Base-by-base conservation (phyloP, 2,329 filamentous ascomycete genomes). In the Sordariomycetes sp. region DNA sequence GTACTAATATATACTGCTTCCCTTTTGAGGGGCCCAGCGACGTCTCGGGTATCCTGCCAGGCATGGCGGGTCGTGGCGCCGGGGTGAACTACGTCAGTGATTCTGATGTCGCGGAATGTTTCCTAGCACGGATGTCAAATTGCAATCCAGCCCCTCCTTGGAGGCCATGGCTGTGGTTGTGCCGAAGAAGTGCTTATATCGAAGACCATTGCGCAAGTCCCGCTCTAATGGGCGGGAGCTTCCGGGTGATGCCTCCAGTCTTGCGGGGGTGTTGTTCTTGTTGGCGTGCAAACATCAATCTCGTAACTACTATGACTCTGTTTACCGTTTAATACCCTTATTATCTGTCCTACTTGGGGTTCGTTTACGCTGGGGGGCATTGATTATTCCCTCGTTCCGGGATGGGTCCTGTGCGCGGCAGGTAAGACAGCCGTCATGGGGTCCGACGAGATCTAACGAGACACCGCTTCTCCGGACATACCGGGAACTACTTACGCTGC, bases 181-280 rank as follows among this genome's bases (percentile, higher is more conserved):
- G 92, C 91, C 91, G 89, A 92, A 96, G 90, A 96, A 90, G 90
- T 96, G 91, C 91, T 94, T 83, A 95, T 79, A 94, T 81, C 69
- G 72, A 85, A 71, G 62, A 60, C 63, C 63, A 64, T 58, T 59
- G 57, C 57, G 34, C 22, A 7, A 18, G 55, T 53, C 37, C 53
- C 32, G 53, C 57, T 61, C 59, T 55, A 40, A 60, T 61, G 61
- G 62, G 62, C 62, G 60, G 63, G 50, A 24, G 12, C 46, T 50
- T 24, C 22, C 20, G 20, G 46, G 5, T 20, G 46, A 12, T 12
- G 8, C 14, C 35, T 25, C 32, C 43, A 22, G 28, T 34, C 46
- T 34, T 7, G 2, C n/a, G 16, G 28, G 50, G 50, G 28, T 32
- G 25, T 32, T 52, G 56, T 54, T 53, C 32, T 16, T 50, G 50